Percentiles rank a stretch among this genome's conserved stretches.
phyloP scores from a whole-genome alignment of 2,329 filamentous ascomycete species.

The Pseudomassariella vexata region DNA sequence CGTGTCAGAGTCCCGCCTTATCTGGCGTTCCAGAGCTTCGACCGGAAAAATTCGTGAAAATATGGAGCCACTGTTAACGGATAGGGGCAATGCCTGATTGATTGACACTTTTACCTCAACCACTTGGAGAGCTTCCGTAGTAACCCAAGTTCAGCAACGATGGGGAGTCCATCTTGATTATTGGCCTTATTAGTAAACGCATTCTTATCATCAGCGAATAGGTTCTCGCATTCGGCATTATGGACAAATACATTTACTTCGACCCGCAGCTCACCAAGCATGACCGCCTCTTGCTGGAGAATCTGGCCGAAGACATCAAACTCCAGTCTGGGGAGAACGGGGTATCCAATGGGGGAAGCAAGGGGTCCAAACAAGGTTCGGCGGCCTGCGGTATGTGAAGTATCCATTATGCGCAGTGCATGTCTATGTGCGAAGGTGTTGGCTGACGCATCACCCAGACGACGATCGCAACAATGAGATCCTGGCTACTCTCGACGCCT shows the following conservation, averaged over 20 bases:
- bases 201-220: no score
- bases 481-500: slow-evolving; percentile 21
- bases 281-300: slow-evolving; percentile 5
- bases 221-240: background rate
- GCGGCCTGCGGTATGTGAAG: background rate
- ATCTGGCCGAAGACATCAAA: slow-evolving; percentile 3
- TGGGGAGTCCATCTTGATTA: no score
- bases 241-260: slow-evolving; percentile 7
- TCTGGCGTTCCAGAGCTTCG: no score
- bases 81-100: no score
- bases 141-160: no score
- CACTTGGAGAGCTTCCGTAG: no score
- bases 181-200: no score
- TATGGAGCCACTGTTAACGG: no score
- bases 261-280: slow-evolving; percentile 4
- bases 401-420: background rate
- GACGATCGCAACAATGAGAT: slow-evolving; percentile 1
- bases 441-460: background rate
- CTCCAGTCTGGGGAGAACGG: background rate
- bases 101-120: no score
- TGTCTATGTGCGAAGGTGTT: background rate
- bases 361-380: background rate
- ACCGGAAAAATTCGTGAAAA: no score
- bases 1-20: no score
- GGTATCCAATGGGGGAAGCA: background rate